Percentiles rank a stretch among this genome's conserved stretches.
Conservation (phyloP, 495 filamentous ascomycete species). For the Tuber borchii region DNA sequence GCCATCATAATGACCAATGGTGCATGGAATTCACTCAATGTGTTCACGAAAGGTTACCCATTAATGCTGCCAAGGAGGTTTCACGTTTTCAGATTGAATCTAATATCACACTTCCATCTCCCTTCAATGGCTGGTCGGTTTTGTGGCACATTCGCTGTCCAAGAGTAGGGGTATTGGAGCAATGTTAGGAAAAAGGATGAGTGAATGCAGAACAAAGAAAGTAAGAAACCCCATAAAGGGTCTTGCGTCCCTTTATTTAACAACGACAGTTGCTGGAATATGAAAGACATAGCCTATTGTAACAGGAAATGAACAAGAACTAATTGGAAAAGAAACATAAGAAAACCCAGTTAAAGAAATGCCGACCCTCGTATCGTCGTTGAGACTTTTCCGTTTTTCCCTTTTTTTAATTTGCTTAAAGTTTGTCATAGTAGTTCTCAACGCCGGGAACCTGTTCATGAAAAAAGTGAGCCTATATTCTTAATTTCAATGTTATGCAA, state of each 20-base stretch:
- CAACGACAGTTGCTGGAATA: neutral
- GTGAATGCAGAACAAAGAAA: neutral
- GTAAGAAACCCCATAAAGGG: neutral
- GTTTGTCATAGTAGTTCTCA: constrained; percentile 94
- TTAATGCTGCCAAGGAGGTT: neutral
- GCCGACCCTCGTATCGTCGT: neutral
- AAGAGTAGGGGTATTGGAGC: neutral
- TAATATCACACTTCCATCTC: neutral
- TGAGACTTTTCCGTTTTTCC: too few relatives aligned
- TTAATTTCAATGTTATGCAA: neutral
- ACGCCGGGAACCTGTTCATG: constrained; percentile 50
- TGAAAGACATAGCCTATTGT: neutral
- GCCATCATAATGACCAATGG: neutral
- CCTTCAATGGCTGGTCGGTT: neutral
- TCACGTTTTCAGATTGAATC: neutral
- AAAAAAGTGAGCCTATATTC: neutral
- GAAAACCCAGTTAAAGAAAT: constrained; percentile 5
- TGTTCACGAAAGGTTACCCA: neutral
- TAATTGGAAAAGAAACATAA: constrained; percentile 5
- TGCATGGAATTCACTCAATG: neutral
- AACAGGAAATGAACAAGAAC: neutral
- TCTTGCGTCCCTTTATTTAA: neutral
- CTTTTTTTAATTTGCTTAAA: constrained; percentile 53
- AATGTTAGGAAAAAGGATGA: neutral
- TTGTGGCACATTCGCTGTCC: neutral